Evolutionary conservation across 2,329 filamentous ascomycete genomes (phyloP), one percentile per base, ranked within the genome.

Genomic region (Exophiala dermatitidis): DNA sequence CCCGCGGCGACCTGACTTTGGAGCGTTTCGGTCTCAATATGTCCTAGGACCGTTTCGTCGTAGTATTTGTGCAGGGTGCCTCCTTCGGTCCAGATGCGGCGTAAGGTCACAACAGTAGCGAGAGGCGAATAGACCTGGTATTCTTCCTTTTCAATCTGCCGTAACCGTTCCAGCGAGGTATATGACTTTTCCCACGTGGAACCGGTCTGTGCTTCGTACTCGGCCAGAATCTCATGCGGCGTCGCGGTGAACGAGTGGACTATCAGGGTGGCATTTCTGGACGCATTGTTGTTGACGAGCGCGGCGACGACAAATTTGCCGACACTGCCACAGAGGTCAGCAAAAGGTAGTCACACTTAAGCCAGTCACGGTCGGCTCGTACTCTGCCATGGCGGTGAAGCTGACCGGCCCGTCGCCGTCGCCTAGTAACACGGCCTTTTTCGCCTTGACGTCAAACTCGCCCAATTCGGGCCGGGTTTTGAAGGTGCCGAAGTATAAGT

Each of bases 381-480:
- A 85, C 83, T 90, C 86, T 26, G 74, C 71, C 80, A 86, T 86
- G 1, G 81, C 85, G 2, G 83, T 88, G 62, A 90, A 79, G 34
- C 81, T 83, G 56, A 88, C 74, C 55, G 72, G 76, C 19, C 76
- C 81, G 36, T 81, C 71, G 0, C 83, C 84, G 57, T 79, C 78
- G 1, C 78, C 84, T 19, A 88, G 64, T 9, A 90, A 64, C 2
- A 79, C 72, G 0, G 85, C 85, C 52, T 72, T 78, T 63, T 77
- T 82, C 1, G 64, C 71, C 54, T 72, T 69, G 1, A 78, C 71
- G 62, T 88, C 77, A 61, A 81, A 89, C 0, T 77, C 77, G 2
- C 85, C 84, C 0, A 72, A 33, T 52, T 60, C 59, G 4, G 67
- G 65, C 33, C 70, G 62, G 0, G 66, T 68, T 4, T 70, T 65